Evolutionary conservation across 345 rosid genomes (phyloP).

Genomic region (Euphorbia lathyris): DNA sequence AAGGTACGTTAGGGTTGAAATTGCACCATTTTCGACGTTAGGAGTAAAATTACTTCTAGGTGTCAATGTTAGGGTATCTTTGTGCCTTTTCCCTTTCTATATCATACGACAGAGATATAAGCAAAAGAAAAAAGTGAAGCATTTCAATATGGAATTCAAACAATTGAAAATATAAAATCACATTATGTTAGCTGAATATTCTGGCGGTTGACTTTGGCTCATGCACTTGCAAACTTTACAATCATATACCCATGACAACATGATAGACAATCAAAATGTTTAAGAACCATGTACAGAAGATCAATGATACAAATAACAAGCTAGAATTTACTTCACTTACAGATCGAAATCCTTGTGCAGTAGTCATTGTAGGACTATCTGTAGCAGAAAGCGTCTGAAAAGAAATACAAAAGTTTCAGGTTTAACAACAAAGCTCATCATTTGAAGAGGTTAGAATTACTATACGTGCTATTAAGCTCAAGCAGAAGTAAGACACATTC

Average conservation of each 20-base stretch:
- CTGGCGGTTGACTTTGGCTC: neutral
- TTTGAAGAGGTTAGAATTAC: neutral
- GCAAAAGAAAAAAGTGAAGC: no score
- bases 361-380: constrained; percentile 48
- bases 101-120: no score
- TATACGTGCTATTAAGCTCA: no score
- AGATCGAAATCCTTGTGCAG: constrained; percentile 62
- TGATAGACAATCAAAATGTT: neutral
- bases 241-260: neutral
- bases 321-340: constrained; percentile 46
- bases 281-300: neutral
- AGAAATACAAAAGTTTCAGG: constrained; percentile 17
- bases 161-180: no score
- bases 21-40: no score
- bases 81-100: no score
- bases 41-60: no score
- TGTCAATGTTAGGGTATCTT: no score
- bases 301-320: neutral
- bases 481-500: no score
- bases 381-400: constrained; percentile 50
- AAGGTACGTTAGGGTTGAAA: no score
- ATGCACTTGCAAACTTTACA: neutral
- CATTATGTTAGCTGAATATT: no score
- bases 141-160: no score
- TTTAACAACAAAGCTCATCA: neutral